phyloP scores from a whole-genome alignment of 768 basidiomycete species.

The Tulasnella sp. region DNA sequence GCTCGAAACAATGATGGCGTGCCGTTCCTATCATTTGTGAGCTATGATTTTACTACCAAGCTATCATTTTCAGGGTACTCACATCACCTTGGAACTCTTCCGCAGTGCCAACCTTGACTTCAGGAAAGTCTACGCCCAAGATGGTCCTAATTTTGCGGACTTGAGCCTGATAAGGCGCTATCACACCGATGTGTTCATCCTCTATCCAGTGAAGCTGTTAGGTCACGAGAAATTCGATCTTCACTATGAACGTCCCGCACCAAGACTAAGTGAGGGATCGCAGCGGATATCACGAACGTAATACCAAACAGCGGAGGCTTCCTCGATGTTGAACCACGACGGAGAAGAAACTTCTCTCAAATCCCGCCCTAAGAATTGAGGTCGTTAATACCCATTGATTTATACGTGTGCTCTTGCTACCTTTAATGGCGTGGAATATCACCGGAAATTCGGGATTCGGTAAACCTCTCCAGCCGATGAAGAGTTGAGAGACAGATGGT shows the following conservation, averaged over 20 bases:
- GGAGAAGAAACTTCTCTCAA: constrained; percentile 3
- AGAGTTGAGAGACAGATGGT: constrained; percentile 19
- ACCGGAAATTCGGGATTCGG: constrained; percentile 22
- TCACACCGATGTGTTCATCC: constrained; percentile 8
- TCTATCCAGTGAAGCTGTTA: neutral
- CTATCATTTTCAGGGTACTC: neutral
- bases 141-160: neutral
- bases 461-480: constrained; percentile 23
- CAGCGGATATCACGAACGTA: constrained; percentile 12
- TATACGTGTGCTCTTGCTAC: neutral
- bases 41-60: neutral
- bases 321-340: constrained; percentile 14
- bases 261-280: constrained; percentile 21
- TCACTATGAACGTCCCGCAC: neutral
- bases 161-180: constrained; percentile 9
- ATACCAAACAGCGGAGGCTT: constrained; percentile 3
- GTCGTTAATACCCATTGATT: neutral
- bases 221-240: neutral
- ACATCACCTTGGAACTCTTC: constrained; percentile 14
- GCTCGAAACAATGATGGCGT: constrained; percentile 14
- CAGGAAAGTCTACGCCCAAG: neutral
- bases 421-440: constrained; percentile 26
- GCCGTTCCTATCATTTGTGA: constrained; percentile 2
- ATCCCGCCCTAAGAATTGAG: constrained; percentile 1
- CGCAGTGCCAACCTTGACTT: constrained; percentile 1